phyloP scores from a whole-genome alignment of 179 eudicot genomes.

The Corrigiola litoralis region DNA sequence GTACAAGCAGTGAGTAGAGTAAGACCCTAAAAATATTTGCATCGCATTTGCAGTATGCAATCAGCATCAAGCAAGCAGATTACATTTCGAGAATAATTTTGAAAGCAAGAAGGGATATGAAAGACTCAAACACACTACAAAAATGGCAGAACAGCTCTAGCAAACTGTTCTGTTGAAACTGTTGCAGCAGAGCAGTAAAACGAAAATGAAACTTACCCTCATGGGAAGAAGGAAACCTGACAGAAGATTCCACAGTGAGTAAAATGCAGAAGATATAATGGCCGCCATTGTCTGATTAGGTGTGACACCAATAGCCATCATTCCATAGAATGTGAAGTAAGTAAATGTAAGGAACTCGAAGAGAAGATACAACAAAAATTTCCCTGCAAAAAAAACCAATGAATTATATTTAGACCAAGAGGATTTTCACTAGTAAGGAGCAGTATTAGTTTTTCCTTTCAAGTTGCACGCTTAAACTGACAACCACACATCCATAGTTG shows the following conservation, averaged over 20 bases:
- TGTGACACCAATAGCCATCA: conserved; percentile 96
- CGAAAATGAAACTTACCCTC: conserved; percentile 40
- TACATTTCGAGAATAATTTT: background rate
- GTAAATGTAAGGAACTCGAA: conserved; percentile 89
- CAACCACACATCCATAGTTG: too few species aligned
- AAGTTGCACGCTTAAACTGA: background rate
- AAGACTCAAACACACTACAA: too few species aligned
- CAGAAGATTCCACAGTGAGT: conserved; percentile 90
- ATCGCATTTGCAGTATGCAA: too few species aligned
- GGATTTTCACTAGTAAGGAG: background rate
- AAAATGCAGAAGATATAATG: conserved; percentile 71
- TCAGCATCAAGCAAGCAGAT: too few species aligned
- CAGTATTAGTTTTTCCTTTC: background rate
- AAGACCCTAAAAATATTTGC: too few species aligned
- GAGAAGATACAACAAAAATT: conserved; percentile 55
- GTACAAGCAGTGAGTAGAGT: too few species aligned
- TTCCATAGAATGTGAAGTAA: conserved; percentile 90
- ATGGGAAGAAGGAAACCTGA: conserved; percentile 82
- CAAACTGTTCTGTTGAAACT: background rate
- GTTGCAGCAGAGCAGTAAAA: background rate
- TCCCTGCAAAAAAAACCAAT: conserved; percentile 49
- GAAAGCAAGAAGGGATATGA: background rate
- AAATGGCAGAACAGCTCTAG: too few species aligned
- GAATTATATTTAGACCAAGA: background rate
- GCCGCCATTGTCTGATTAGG: conserved; percentile 72